Base-by-base conservation (phyloP, 2,329 filamentous ascomycete genomes). In the Aspergillus sp. region DNA sequence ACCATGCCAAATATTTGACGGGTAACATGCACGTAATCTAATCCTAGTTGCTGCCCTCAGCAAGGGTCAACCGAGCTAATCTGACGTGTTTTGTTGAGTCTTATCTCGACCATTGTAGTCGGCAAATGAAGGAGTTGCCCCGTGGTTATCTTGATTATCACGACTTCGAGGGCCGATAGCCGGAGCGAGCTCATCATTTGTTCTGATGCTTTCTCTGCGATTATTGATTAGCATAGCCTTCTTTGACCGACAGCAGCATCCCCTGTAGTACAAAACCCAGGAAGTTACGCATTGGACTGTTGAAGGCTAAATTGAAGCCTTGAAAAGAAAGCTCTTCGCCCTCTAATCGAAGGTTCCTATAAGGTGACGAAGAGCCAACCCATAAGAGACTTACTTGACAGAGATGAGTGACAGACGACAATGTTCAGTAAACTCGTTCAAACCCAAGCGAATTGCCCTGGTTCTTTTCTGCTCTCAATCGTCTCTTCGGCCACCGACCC, bases 111-210 rank as follows among this genome's bases (percentile, higher is more conserved):
- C 25, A 41, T 17, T 23, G 17, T 40, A 23, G 39, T 23, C 51
- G 40, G 56, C 51, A 54, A 55, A 58, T 55, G 54, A 58, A 47
- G 33, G 45, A 25, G 23, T 40, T 5, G 19, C 40, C 25, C 51
- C 23, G 33, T 50, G 55, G 49, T 54, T 57, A 57, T 57, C 55
- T 53, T 31, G 31, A 55, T 41, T 46, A 55, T 58, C 56, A 58
- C 51, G 50, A 23, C 55, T 39, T 57, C 14, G 35, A 21, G 19
- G 45, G 33, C 56, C 56, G 56, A 54, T 54, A 39, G 37, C 50
- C 50, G 50, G 56, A 44, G 23, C 25, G 41, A 27, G 25, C 37
- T 46, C 21, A 52, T 52, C 11, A 27, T 57, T 35, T 40, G 39
- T 12, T 41, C 31, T 52, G 14, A 5, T 53, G 46, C 23, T 55